Percentiles rank a stretch among this genome's conserved stretches.
Conservation (phyloP, 306 rosid genomes). For the Lathyrus oleraceus region DNA sequence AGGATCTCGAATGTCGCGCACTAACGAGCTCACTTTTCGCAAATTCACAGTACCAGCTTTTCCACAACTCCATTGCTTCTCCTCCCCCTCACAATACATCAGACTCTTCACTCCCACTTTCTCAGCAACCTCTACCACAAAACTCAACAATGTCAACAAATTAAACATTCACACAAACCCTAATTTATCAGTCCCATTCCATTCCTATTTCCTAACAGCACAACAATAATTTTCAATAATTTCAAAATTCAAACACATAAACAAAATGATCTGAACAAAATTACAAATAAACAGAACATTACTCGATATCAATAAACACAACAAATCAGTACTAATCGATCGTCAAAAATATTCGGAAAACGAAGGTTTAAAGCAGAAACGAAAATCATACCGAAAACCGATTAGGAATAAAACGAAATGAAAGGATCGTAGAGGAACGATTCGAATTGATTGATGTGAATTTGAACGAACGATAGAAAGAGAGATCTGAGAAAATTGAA, state of each 20-base stretch:
- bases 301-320: not conserved
- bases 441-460: not conserved
- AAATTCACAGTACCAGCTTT: conserved; percentile 61
- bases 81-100: conserved; percentile 63
- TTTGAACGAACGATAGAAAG: not conserved
- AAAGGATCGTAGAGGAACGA: not conserved
- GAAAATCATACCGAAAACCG: conserved; percentile 7
- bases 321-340: not conserved
- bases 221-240: not conserved
- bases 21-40: conserved; percentile 63
- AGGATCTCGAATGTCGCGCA: conserved; percentile 79
- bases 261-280: not conserved
- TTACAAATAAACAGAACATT: not conserved
- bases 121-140: conserved; percentile 35
- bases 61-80: conserved; percentile 70
- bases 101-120: conserved; percentile 40
- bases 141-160: conserved; percentile 29
- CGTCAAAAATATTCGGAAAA: not conserved
- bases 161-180: conserved; percentile 15
- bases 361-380: not conserved
- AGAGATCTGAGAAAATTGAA: conserved; percentile 22
- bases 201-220: not conserved
- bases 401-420: conserved; percentile 3
- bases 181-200: not conserved
- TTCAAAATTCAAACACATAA: not conserved